Evolutionary conservation across 352 stramenopile genomes (phyloP).

Genomic region (Phytophthora fragariae): DNA sequence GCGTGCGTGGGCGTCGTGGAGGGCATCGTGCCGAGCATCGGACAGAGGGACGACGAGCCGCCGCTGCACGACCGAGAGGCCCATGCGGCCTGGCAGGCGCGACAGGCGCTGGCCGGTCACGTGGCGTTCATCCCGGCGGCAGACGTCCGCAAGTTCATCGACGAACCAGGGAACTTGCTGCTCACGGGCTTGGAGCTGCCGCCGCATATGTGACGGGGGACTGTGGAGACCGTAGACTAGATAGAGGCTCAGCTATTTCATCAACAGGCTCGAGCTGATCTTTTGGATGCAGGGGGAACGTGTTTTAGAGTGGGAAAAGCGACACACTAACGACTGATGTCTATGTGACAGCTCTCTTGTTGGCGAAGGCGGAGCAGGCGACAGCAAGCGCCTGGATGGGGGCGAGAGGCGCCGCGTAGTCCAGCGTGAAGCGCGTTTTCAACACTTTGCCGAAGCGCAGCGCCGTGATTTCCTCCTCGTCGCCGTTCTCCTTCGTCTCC

Average conservation of each 20-base stretch:
- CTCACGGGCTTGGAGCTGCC: conserved; percentile 50
- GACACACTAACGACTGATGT: conserved; percentile 4
- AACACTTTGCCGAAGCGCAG: conserved; percentile 88
- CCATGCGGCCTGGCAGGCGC: conserved; percentile 54
- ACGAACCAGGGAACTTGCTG: conserved; percentile 27
- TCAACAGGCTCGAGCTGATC: conserved; percentile 23
- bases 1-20: conserved; percentile 78
- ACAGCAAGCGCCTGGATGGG: conserved; percentile 85
- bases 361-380: conserved; percentile 83
- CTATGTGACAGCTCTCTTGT: conserved; percentile 89
- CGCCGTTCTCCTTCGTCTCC: conserved; percentile 63
- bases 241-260: conserved; percentile 25
- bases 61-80: conserved; percentile 33
- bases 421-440: conserved; percentile 83
- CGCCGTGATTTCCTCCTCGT: conserved; percentile 57
- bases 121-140: conserved; percentile 70
- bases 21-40: conserved; percentile 70
- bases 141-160: conserved; percentile 60
- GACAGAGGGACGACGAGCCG: conserved; percentile 27
- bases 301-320: background rate
- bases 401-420: conserved; percentile 77
- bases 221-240: conserved; percentile 29
- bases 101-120: conserved; percentile 71
- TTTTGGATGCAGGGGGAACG: conserved; percentile 4
- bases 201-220: conserved; percentile 20